These are phyloP conservation scores for Backusella circina DNA, from an alignment of 192 early-diverging fungal species.

Conservation along the genomic window DNA sequence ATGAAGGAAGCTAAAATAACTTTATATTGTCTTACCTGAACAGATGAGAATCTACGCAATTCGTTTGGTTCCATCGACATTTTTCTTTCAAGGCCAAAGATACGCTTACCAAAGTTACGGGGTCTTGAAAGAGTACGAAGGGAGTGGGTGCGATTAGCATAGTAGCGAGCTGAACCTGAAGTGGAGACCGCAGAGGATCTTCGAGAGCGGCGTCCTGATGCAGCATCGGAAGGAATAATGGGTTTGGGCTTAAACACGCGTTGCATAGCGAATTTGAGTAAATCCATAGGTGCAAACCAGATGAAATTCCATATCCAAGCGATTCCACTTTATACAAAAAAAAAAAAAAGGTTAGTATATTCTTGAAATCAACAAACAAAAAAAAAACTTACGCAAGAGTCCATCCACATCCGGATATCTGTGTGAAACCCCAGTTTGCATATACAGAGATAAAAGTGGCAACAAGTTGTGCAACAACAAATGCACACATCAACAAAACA, in stretches of 20 bases:
- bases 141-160: slow-evolving; percentile 32
- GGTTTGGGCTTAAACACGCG: slow-evolving; percentile 37
- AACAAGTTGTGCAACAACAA: slow-evolving; percentile 66
- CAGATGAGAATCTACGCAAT: slow-evolving; percentile 70
- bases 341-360: not conserved
- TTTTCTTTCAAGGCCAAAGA: slow-evolving; percentile 48
- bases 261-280: slow-evolving; percentile 72
- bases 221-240: not conserved
- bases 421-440: slow-evolving; percentile 78
- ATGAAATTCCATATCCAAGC: slow-evolving; percentile 79
- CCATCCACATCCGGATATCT: slow-evolving; percentile 69
- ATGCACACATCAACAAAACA: slow-evolving; percentile 57
- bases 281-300: slow-evolving; percentile 73
- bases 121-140: slow-evolving; percentile 28
- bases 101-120: slow-evolving; percentile 30
- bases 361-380: not conserved
- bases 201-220: not conserved
- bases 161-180: slow-evolving; percentile 26
- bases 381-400: slow-evolving; percentile 45
- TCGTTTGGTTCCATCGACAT: slow-evolving; percentile 60
- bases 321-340: slow-evolving; percentile 16
- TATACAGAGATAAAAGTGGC: slow-evolving; percentile 82
- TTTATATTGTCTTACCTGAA: slow-evolving; percentile 45
- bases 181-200: slow-evolving; percentile 23
- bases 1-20: not conserved